Percentiles rank a stretch among this genome's conserved stretches.
These are phyloP conservation scores for Candida pseudoglaebosa DNA, from an alignment of 805 yeast species.

Conservation along the genomic window DNA sequence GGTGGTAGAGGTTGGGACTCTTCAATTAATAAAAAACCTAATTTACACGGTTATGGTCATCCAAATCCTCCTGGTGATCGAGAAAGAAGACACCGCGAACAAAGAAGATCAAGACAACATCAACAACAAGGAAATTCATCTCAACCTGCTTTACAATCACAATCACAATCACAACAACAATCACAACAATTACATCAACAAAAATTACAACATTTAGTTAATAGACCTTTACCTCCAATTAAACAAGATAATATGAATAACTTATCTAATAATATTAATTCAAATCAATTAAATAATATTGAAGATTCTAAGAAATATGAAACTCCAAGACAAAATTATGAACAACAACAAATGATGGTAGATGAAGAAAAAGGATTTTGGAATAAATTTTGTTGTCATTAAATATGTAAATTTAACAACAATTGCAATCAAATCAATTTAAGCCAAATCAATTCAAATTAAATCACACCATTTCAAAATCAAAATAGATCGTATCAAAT, in stretches of 20 bases:
- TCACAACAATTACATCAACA: constrained; percentile 48
- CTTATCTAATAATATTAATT: constrained; percentile 20
- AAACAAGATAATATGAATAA: constrained; percentile 32
- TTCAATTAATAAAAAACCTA: constrained; percentile 68
- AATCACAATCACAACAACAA: constrained; percentile 24
- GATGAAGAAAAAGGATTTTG: constrained; percentile 39
- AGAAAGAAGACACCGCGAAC: constrained; percentile 44
- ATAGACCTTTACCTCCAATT: constrained; percentile 46
- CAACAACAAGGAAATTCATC: constrained; percentile 22
- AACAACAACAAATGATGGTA: constrained; percentile 32
- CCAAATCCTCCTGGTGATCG: constrained; percentile 55
- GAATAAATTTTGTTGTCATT: constrained; percentile 42
- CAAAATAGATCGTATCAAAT: not conserved
- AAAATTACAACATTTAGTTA: constrained; percentile 45
- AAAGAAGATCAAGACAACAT: constrained; percentile 41
- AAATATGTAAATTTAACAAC: constrained; percentile 5
- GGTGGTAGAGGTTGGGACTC: constrained; percentile 83
- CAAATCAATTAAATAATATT: constrained; percentile 15
- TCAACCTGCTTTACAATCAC: constrained; percentile 12
- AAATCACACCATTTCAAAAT: not conserved
- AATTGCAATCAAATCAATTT: not conserved
- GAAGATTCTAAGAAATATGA: constrained; percentile 11
- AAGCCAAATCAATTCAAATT: not conserved
- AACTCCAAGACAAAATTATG: constrained; percentile 28
- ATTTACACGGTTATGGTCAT: constrained; percentile 78